Conservation (phyloP, 805 yeast genomes). For the Ogataea ganodermae region DNA sequence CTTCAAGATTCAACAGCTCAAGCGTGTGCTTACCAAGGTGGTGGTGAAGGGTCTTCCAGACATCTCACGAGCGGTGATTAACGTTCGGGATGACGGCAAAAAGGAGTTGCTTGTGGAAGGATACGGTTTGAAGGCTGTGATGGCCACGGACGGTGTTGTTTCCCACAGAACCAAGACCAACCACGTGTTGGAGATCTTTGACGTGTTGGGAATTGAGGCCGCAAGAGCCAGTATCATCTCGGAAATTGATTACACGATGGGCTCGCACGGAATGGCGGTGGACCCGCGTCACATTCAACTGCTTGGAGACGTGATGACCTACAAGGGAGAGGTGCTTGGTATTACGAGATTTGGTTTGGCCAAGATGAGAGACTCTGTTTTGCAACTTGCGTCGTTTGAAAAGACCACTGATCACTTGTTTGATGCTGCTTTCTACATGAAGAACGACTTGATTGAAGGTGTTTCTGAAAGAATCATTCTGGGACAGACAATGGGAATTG, state of each 20-base stretch:
- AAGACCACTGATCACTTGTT: slow-evolving; percentile 98
- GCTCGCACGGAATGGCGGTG: slow-evolving; percentile 99
- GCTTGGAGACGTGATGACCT: slow-evolving; percentile 97
- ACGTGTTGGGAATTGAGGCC: slow-evolving; percentile 96
- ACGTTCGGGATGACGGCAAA: slow-evolving; percentile 80
- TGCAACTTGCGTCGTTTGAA: slow-evolving; percentile 96
- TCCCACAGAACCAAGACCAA: slow-evolving; percentile 87
- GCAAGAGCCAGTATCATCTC: slow-evolving; percentile 90
- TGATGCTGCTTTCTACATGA: slow-evolving; percentile 98
- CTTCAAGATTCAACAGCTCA: slow-evolving; percentile 85
- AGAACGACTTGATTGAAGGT: slow-evolving; percentile 93
- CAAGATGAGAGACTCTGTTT: slow-evolving; percentile 97
- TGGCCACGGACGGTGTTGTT: slow-evolving; percentile 96
- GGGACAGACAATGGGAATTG: slow-evolving; percentile 97
- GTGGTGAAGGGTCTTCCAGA: slow-evolving; percentile 93
- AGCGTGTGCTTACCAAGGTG: slow-evolving; percentile 80
- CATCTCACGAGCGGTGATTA: slow-evolving; percentile 94
- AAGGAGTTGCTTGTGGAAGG: slow-evolving; percentile 97
- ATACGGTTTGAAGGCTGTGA: slow-evolving; percentile 91
- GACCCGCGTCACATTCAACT: slow-evolving; percentile 99
- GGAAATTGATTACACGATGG: slow-evolving; percentile 97
- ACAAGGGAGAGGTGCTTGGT: slow-evolving; percentile 97
- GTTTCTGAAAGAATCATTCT: slow-evolving; percentile 96
- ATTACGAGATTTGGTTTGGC: slow-evolving; percentile 97
- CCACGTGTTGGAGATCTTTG: slow-evolving; percentile 86